Percentiles rank a stretch among this genome's conserved stretches.
Conservation (phyloP, 1,284 basidiomycete species). For the Lignosus rhinocerotis region DNA sequence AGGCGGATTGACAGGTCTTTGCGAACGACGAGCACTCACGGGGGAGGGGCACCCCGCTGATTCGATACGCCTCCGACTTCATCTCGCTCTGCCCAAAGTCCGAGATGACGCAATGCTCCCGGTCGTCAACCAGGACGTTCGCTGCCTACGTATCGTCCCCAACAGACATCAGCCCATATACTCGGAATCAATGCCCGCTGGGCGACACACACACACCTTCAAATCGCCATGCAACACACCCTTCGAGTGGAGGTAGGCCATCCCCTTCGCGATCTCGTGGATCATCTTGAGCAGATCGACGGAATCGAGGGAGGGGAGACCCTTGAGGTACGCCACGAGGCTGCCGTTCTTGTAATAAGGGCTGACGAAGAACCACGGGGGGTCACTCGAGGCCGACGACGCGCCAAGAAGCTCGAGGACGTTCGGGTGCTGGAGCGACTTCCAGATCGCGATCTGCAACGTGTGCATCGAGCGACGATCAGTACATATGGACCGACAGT, state of each 20-base stretch:
- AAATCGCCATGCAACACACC: constrained; percentile 74
- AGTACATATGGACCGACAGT: constrained; percentile 1
- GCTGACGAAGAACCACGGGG: constrained; percentile 56
- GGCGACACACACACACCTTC: constrained; percentile 54
- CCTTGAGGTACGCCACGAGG: constrained; percentile 48
- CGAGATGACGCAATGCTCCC: constrained; percentile 64
- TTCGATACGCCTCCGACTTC: constrained; percentile 64
- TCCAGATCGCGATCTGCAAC: constrained; percentile 37
- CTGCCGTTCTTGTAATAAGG: constrained; percentile 52
- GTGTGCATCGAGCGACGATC: background rate
- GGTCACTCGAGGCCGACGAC: constrained; percentile 40
- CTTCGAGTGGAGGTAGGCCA: constrained; percentile 70
- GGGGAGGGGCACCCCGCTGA: constrained; percentile 52
- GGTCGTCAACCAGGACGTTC: constrained; percentile 74
- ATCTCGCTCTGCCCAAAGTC: constrained; percentile 82
- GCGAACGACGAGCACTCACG: constrained; percentile 43
- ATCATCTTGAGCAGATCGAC: constrained; percentile 59
- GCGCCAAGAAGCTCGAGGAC: constrained; percentile 45
- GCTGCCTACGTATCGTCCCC: constrained; percentile 47
- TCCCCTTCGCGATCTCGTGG: constrained; percentile 72
- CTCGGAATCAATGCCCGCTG: background rate
- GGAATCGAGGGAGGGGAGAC: constrained; percentile 31
- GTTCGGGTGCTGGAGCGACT: constrained; percentile 40
- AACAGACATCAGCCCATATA: background rate
- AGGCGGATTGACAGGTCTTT: constrained; percentile 1